Base-by-base conservation (phyloP, 2,329 filamentous ascomycete genomes). In the Orbilia brochopaga region DNA sequence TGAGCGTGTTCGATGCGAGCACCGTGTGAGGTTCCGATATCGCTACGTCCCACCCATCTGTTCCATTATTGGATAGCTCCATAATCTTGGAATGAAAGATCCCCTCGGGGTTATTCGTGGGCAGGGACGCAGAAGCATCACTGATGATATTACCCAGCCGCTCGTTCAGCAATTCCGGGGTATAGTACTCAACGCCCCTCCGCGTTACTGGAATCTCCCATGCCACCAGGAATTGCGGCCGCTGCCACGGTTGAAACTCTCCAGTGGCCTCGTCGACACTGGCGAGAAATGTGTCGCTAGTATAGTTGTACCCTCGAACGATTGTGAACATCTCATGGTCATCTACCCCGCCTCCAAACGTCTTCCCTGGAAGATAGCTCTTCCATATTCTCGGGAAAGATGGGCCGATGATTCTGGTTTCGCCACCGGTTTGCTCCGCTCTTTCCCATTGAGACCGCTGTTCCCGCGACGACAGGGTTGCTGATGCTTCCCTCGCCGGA, bases 281-380 rank as follows among this genome's bases (percentile, higher is more conserved):
- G 2, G 54, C 24, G 10, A 48, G 1, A 3, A 21, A 13, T n/a
- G 5, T 44, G 11, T 21, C 19, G 55, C 51, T 15, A 2, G 52
- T 40, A 30, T 61, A 61, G 13, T 65, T 72, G n/a, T 65, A 72
- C 8, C 35, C 67, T n/a, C 60, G 30, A 6, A 72, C 56, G 46
- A 72, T 37, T 3, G 60, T 72, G 52, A 72, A 72, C 67, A 72
- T 72, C 19, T 72, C 67, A 6, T 52, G 27, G 10, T 70, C 59
- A 2, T 54, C 66, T 11, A 51, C 37, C 7, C 54, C 54, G 1
- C 66, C 58, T 11, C 66, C 66, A 30, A 42, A 64, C 11, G 13
- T 19, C 35, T 55, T 59, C 7, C 59, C 67, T 11, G 55, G 67
- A 2, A 72, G 23, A 42, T 65, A 72, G n/a, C 35, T 72, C n/a